phyloP scores from a whole-genome alignment of 2,329 filamentous ascomycete species.

The Trichothecium roseum region DNA sequence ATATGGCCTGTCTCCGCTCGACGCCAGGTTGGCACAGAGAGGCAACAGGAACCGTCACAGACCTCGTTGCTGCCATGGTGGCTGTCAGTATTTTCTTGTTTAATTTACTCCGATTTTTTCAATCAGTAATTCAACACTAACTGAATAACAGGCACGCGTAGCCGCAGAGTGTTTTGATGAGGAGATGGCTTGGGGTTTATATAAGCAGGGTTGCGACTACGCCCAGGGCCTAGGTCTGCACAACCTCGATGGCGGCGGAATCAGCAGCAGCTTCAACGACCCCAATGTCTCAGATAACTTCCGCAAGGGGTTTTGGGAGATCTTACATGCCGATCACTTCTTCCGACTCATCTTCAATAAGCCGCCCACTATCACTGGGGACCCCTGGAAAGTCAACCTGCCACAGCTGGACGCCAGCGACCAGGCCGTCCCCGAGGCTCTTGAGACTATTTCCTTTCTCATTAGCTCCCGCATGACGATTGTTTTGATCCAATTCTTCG shows the following conservation, averaged over 20 bases:
- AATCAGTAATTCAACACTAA: too few relatives aligned
- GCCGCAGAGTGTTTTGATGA: slow-evolving; percentile 20
- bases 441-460: slow-evolving; percentile 15
- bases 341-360: slow-evolving; percentile 19
- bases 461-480: slow-evolving; percentile 17
- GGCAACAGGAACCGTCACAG: slow-evolving; percentile 17
- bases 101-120: accelerated
- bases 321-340: slow-evolving; percentile 20
- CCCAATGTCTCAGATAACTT: slow-evolving; percentile 10
- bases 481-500: slow-evolving; percentile 18
- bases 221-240: slow-evolving; percentile 19
- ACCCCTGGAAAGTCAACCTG: slow-evolving; percentile 19
- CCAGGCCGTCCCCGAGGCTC: slow-evolving; percentile 8
- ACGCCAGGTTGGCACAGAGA: slow-evolving; percentile 18
- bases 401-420: slow-evolving; percentile 15
- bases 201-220: slow-evolving; percentile 17
- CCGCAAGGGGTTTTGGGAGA: slow-evolving; percentile 19
- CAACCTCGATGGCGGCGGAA: slow-evolving; percentile 16
- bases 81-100: slow-evolving; percentile 12
- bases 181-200: slow-evolving; percentile 19
- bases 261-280: slow-evolving; percentile 5
- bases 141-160: slow-evolving; percentile 11
- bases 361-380: slow-evolving; percentile 15
- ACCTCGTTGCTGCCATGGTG: slow-evolving; percentile 18
- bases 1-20: slow-evolving; percentile 17